Conservation (phyloP, 306 rosid genomes). For the Vigna reflexopilosa region DNA sequence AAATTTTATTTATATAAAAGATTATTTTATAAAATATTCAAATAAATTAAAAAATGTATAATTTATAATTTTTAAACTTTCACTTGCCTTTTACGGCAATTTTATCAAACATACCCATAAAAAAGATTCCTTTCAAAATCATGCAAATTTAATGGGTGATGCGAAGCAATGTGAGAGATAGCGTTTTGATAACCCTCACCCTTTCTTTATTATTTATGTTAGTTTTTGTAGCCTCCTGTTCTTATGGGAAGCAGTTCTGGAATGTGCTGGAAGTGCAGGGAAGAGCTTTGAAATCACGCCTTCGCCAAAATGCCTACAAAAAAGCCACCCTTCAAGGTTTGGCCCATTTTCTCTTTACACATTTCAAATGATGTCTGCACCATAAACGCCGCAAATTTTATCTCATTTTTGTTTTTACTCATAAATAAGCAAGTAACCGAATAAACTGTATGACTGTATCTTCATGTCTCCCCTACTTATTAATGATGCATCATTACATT, state of each 20-base stretch:
- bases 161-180: not conserved
- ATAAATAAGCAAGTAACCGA: slow-evolving; percentile 1
- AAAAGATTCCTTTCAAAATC: no score
- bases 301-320: slow-evolving; percentile 35
- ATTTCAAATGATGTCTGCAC: not conserved
- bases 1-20: no score
- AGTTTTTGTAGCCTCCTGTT: slow-evolving; percentile 35
- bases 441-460: not conserved
- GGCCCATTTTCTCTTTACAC: slow-evolving; percentile 11
- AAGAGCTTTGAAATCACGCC: slow-evolving; percentile 45
- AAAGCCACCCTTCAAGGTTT: slow-evolving; percentile 49
- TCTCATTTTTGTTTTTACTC: not conserved
- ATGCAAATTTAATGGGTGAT: not conserved
- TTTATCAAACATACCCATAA: no score
- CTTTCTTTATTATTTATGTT: not conserved
- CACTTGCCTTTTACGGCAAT: no score
- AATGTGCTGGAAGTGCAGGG: slow-evolving; percentile 1
- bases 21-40: no score
- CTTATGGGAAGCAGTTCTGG: slow-evolving; percentile 37
- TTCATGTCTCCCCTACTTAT: slow-evolving; percentile 6
- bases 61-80: no score
- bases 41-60: no score
- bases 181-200: not conserved
- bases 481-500: not conserved
- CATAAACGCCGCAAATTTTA: not conserved